Evolutionary conservation across 1,284 basidiomycete species (phyloP).

Genomic region (Apiotrichum porosum): DNA sequence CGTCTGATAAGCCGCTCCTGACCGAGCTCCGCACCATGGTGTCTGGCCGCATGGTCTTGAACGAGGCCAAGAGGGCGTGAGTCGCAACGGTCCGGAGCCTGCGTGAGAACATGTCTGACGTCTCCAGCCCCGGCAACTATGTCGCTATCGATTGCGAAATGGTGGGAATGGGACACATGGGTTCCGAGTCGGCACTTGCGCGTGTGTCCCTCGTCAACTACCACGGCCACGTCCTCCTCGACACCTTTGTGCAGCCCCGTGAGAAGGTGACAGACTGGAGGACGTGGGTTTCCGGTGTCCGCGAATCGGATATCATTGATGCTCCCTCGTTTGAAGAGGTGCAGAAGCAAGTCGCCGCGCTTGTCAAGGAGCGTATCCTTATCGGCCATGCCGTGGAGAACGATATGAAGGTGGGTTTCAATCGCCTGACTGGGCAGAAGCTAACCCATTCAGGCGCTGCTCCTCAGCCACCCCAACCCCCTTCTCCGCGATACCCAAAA

Average conservation of each 20-base stretch:
- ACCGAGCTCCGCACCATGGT: conserved; percentile 43
- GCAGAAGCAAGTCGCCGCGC: conserved; percentile 70
- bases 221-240: conserved; percentile 72
- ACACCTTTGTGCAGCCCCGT: conserved; percentile 79
- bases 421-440: too few relatives aligned
- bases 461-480: conserved; percentile 81
- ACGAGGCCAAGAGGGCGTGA: conserved; percentile 38
- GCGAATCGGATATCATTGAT: conserved; percentile 69
- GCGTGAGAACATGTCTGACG: too few relatives aligned
- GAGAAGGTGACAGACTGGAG: conserved; percentile 91
- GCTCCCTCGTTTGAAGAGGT: conserved; percentile 76
- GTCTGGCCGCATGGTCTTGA: conserved; percentile 29
- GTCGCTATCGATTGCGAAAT: conserved; percentile 92
- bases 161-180: conserved; percentile 86
- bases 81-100: conserved; percentile 15
- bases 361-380: conserved; percentile 77
- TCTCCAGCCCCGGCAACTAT: conserved; percentile 30
- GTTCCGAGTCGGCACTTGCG: conserved; percentile 75
- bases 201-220: conserved; percentile 91
- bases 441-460: conserved; percentile 59
- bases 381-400: conserved; percentile 92
- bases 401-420: conserved; percentile 67
- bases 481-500: conserved; percentile 79
- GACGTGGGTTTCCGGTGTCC: conserved; percentile 85
- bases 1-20: conserved; percentile 27